Conservation (phyloP, 352 stramenopile species). For the Phytophthora idaei region DNA sequence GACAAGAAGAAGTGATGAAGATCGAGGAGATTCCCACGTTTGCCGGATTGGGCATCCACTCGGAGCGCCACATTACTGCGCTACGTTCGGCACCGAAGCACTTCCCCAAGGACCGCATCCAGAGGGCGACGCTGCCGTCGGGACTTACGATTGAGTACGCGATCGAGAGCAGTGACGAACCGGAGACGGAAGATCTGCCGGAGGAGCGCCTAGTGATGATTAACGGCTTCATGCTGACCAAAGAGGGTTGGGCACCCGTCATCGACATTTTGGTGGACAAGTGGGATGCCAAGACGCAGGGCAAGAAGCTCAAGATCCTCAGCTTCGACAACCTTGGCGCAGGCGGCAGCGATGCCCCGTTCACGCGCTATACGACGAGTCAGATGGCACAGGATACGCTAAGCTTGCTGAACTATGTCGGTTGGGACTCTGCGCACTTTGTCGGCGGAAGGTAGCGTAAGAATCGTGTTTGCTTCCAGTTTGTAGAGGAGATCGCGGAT, state of each 20-base stretch:
- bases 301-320: constrained; percentile 39
- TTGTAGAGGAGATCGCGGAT: constrained; percentile 41
- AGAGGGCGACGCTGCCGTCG: constrained; percentile 26
- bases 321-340: constrained; percentile 58
- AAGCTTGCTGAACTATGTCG: constrained; percentile 44
- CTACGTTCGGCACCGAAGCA: constrained; percentile 38
- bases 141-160: constrained; percentile 43
- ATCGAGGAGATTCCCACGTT: constrained; percentile 28
- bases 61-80: constrained; percentile 39
- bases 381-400: constrained; percentile 57
- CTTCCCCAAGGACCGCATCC: constrained; percentile 34
- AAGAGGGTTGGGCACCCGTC: constrained; percentile 48
- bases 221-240: constrained; percentile 49
- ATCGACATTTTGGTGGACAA: constrained; percentile 44
- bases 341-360: constrained; percentile 45
- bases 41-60: constrained; percentile 26
- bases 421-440: constrained; percentile 47
- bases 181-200: constrained; percentile 21
- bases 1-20: constrained; percentile 23
- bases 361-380: constrained; percentile 50
- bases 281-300: constrained; percentile 28
- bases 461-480: constrained; percentile 25
- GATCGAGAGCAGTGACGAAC: constrained; percentile 24
- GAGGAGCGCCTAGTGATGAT: constrained; percentile 50
- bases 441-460: constrained; percentile 35